phyloP scores from a whole-genome alignment of 2,329 filamentous ascomycete genomes.

The Aspergillus brasiliensis region DNA sequence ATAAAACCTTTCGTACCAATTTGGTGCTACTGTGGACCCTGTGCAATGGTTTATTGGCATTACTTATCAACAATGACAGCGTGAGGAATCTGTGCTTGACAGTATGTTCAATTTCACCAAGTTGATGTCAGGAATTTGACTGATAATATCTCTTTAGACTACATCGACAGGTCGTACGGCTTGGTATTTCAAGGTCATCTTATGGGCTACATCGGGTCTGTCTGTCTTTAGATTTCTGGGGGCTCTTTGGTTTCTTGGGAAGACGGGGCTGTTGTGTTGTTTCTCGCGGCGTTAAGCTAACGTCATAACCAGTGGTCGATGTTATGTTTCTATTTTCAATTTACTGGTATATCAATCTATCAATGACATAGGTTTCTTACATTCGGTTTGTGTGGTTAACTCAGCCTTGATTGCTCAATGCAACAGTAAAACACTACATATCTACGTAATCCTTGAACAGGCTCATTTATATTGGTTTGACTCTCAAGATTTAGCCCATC shows the following conservation, averaged over 20 bases:
- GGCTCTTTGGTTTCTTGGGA: conserved; percentile 91
- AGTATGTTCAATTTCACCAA: conserved; percentile 60
- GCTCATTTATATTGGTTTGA: too few species aligned
- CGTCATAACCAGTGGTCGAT: too few species aligned
- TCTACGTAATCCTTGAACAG: too few species aligned
- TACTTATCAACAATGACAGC: conserved; percentile 85
- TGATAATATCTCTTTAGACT: conserved; percentile 49
- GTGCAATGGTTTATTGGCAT: conserved; percentile 81
- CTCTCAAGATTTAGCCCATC: too few species aligned
- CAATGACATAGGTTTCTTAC: too few species aligned
- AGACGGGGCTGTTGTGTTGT: conserved; percentile 95
- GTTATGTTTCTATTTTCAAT: too few species aligned
- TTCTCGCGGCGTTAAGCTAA: conserved; percentile 71
- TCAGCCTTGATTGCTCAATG: too few species aligned
- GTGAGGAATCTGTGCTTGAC: conserved; percentile 82
- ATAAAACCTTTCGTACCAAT: conserved; percentile 98
- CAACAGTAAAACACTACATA: too few species aligned
- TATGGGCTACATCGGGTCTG: conserved; percentile 84
- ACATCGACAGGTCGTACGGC: conserved; percentile 74
- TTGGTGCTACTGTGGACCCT: conserved; percentile 96
- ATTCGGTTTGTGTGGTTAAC: too few species aligned
- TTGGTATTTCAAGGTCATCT: conserved; percentile 86
- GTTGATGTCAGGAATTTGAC: conserved; percentile 12
- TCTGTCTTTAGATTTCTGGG: conserved; percentile 88
- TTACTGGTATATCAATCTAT: too few species aligned